Conservation (phyloP, 495 filamentous ascomycete species). For the Chaetomium cochliodes region DNA sequence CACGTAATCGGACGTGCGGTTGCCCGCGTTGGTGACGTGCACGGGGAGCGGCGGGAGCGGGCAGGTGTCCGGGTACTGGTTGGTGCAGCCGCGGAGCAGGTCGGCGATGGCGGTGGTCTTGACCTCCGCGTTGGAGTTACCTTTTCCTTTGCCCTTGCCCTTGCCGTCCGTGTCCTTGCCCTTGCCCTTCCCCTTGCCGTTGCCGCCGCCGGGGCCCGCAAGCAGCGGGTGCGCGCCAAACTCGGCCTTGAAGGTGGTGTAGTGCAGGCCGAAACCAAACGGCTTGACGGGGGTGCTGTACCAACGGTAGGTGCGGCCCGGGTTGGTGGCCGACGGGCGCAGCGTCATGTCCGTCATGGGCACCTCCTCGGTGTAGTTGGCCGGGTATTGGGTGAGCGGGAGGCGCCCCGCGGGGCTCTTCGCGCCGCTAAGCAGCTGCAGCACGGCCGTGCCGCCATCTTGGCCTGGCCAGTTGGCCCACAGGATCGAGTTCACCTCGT, state of each 20-base stretch:
- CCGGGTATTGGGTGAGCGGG: conserved; percentile 57
- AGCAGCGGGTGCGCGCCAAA: conserved; percentile 31
- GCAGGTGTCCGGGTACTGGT: conserved; percentile 44
- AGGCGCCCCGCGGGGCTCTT: conserved; percentile 58
- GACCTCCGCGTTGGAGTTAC: not conserved
- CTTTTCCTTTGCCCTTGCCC: not conserved
- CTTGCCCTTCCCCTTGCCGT: not conserved
- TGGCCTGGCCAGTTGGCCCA: conserved; percentile 58
- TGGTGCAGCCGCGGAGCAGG: conserved; percentile 35
- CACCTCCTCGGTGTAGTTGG: conserved; percentile 40
- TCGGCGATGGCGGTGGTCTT: conserved; percentile 36
- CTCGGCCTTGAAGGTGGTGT: conserved; percentile 52
- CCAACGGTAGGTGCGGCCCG: conserved; percentile 48
- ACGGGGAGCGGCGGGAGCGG: conserved; percentile 44
- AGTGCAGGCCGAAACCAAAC: conserved; percentile 54
- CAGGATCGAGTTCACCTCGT: conserved; percentile 54
- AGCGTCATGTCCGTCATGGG: conserved; percentile 47
- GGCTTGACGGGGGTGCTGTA: conserved; percentile 41
- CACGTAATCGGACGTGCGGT: conserved; percentile 57
- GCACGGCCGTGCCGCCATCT: conserved; percentile 53
- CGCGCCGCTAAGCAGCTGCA: conserved; percentile 53
- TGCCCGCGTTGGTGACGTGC: conserved; percentile 53
- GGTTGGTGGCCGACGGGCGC: conserved; percentile 29
- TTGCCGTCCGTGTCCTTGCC: not conserved
- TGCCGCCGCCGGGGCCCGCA: not conserved